Conservation (phyloP, 2,329 filamentous ascomycete genomes). For the Ophiocordyceps camponoti-saundersi region DNA sequence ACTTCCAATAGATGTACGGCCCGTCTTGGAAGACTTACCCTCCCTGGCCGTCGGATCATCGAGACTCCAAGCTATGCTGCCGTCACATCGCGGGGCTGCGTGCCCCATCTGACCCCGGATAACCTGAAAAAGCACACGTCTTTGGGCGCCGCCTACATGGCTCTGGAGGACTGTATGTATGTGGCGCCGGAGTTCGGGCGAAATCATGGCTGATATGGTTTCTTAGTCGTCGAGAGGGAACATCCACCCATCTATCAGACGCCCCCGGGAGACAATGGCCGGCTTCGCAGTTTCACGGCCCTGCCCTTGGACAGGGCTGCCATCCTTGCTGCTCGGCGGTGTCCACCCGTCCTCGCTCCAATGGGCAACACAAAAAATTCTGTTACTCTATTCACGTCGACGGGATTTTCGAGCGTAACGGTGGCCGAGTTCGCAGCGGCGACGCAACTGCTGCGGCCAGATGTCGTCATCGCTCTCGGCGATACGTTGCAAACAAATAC, state of each 20-base stretch:
- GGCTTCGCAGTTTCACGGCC: constrained; percentile 62
- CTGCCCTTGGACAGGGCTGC: constrained; percentile 48
- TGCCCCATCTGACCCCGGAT: constrained; percentile 85
- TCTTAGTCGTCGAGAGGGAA: constrained; percentile 35
- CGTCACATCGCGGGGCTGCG: constrained; percentile 62
- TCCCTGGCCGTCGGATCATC: constrained; percentile 46
- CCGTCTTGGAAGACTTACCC: constrained; percentile 48
- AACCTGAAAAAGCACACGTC: constrained; percentile 48
- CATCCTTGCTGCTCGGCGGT: constrained; percentile 61
- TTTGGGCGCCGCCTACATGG: constrained; percentile 58
- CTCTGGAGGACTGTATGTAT: constrained; percentile 77
- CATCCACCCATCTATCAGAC: constrained; percentile 31
- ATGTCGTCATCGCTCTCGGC: constrained; percentile 63
- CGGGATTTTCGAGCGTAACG: constrained; percentile 60
- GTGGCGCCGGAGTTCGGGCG: background rate
- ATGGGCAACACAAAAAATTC: constrained; percentile 52
- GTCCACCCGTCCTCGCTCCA: constrained; percentile 57
- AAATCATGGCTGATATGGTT: background rate
- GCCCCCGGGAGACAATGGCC: constrained; percentile 22
- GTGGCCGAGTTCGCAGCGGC: constrained; percentile 52
- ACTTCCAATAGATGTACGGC: constrained; percentile 26
- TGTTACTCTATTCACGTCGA: constrained; percentile 69
- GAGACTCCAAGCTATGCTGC: constrained; percentile 72
- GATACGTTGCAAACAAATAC: constrained; percentile 41
- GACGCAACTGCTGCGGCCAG: constrained; percentile 50